These are phyloP conservation scores for Globisporangium nodosum DNA, from an alignment of 352 stramenopile species.

Conservation along the genomic window DNA sequence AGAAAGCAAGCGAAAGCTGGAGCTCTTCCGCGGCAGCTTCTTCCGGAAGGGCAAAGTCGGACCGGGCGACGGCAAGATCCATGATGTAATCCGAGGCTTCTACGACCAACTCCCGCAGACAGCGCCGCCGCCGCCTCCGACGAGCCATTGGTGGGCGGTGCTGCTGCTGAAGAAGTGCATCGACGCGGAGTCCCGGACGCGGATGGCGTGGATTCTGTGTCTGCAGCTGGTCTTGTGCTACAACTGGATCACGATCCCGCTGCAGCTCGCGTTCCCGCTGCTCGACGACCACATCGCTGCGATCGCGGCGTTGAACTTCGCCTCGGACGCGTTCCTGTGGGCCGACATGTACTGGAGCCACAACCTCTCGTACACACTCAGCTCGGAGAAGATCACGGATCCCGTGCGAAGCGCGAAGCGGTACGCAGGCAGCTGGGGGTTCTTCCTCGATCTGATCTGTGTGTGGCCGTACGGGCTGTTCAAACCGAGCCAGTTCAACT, in stretches of 20 bases:
- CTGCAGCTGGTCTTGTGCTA: conserved; percentile 37
- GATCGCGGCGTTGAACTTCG: conserved; percentile 26
- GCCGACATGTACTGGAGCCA: conserved; percentile 40
- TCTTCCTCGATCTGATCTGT: conserved; percentile 26
- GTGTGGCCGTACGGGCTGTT: conserved; percentile 39
- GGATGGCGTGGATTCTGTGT: conserved; percentile 44
- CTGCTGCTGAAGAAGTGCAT: conserved; percentile 30
- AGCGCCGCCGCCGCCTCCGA: conserved; percentile 6
- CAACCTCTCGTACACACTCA: conserved; percentile 44
- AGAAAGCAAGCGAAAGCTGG: conserved; percentile 18
- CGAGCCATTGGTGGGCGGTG: conserved; percentile 26
- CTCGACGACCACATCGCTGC: conserved; percentile 21
- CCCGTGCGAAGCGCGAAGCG: conserved; percentile 27
- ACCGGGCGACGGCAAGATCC: conserved; percentile 17
- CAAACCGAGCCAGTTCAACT: conserved; percentile 11
- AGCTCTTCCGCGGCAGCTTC: conserved; percentile 27
- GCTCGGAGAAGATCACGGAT: conserved; percentile 39
- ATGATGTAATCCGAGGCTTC: conserved; percentile 47
- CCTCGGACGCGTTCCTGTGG: conserved; percentile 34
- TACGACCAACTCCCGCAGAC: conserved; percentile 42
- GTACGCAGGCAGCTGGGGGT: conserved; percentile 26
- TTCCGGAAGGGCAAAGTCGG: conserved; percentile 21
- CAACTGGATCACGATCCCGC: conserved; percentile 46
- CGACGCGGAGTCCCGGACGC: conserved; percentile 27
- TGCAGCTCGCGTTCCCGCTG: conserved; percentile 45